These are phyloP conservation scores for Aspergillus fijiensis DNA, from an alignment of 2,329 filamentous ascomycete species.

Conservation along the genomic window DNA sequence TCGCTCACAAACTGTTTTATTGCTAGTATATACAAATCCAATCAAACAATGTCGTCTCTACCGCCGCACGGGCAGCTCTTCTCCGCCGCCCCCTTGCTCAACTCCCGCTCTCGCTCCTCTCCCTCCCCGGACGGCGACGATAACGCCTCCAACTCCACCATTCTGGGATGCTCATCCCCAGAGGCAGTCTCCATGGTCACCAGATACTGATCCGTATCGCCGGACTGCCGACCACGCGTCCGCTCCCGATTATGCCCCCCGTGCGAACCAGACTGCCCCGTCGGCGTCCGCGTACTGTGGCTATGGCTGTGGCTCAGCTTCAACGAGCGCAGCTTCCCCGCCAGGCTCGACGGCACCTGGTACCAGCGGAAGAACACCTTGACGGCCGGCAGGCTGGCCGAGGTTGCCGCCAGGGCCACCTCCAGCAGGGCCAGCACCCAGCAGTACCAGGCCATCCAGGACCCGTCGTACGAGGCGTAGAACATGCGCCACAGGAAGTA, in stretches of 20 bases:
- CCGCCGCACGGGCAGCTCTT: background rate
- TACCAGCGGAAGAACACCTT: conserved; percentile 8
- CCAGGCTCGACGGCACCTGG: too few relatives aligned
- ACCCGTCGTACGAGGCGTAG: conserved; percentile 1
- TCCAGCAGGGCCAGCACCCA: conserved; percentile 11
- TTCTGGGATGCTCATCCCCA: too few relatives aligned
- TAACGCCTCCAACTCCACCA: background rate
- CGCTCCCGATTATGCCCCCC: background rate
- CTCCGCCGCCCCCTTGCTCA: background rate
- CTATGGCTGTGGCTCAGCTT: background rate
- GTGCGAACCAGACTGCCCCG: too few relatives aligned
- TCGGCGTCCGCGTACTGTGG: background rate
- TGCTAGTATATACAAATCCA: too few relatives aligned
- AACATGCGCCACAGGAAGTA: conserved; percentile 8
- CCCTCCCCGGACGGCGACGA: too few relatives aligned
- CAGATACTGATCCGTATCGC: background rate
- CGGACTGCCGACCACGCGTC: background rate
- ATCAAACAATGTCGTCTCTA: too few relatives aligned
- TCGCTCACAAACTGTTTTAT: too few relatives aligned
- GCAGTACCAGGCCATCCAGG: conserved; percentile 11
- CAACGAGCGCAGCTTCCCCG: background rate
- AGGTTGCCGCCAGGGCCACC: conserved; percentile 2
- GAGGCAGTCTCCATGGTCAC: background rate
- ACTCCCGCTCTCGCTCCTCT: background rate
- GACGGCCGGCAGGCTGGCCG: conserved; percentile 5